Conservation (phyloP, 1,284 basidiomycete genomes). For the Lentinula novae-zelandiae region DNA sequence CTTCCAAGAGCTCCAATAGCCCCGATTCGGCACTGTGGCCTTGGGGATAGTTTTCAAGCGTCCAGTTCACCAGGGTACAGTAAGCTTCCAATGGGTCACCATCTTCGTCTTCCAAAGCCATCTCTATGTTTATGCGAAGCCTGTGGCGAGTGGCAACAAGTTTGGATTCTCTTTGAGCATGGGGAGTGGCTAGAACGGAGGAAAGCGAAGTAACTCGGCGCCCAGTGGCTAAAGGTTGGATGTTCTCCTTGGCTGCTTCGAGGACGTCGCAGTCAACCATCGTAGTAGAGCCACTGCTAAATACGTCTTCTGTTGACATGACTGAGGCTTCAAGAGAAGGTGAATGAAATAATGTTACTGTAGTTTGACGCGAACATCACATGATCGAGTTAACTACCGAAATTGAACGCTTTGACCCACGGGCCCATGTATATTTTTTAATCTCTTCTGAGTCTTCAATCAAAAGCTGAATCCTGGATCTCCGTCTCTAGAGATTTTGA, state of each 20-base stretch:
- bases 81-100: constrained; percentile 57
- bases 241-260: constrained; percentile 82
- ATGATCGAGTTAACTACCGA: neutral
- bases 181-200: constrained; percentile 66
- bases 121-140: constrained; percentile 49
- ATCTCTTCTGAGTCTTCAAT: too few species aligned
- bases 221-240: constrained; percentile 72
- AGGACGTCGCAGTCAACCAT: constrained; percentile 76
- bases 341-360: neutral
- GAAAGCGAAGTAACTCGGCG: constrained; percentile 72
- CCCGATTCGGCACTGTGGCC: constrained; percentile 70
- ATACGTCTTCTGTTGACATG: constrained; percentile 28
- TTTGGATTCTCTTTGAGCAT: constrained; percentile 65
- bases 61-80: constrained; percentile 65
- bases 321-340: neutral
- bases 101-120: constrained; percentile 53
- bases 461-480: too few species aligned
- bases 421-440: too few species aligned
- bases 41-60: constrained; percentile 64
- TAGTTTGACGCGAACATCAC: neutral
- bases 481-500: neutral
- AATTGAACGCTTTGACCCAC: neutral
- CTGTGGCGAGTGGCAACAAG: constrained; percentile 59
- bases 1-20: constrained; percentile 78
- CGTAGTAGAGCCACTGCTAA: constrained; percentile 25